A percentile compares a stretch with the other conserved stretches of the same genome.
Conservation (phyloP, 495 filamentous ascomycete genomes). For the Aspergillus nanangensis region DNA sequence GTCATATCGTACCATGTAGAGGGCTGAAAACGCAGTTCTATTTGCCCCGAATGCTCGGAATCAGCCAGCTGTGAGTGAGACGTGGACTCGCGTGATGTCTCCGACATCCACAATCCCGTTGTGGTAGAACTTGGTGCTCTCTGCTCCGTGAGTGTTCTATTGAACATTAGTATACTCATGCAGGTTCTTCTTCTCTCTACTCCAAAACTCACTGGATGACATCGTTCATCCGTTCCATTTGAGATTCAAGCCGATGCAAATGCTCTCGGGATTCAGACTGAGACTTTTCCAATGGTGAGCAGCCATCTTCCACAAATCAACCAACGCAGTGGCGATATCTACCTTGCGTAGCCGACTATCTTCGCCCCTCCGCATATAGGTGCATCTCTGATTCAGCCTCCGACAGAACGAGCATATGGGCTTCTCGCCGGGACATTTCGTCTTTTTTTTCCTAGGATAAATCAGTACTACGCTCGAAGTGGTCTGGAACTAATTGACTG, state of each 20-base stretch:
- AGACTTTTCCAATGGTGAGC: not conserved
- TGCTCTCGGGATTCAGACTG: slow-evolving; percentile 1
- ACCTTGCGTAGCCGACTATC: not conserved
- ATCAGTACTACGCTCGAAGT: not conserved
- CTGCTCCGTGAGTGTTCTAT: not conserved
- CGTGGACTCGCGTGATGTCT: not conserved
- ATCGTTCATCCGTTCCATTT: slow-evolving; percentile 2
- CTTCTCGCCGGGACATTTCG: slow-evolving; percentile 9
- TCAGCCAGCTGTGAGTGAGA: not conserved
- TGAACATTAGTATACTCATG: not conserved
- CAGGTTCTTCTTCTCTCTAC: not conserved
- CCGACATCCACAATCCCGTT: not conserved
- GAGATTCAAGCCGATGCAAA: slow-evolving; percentile 2
- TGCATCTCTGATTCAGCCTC: slow-evolving; percentile 7
- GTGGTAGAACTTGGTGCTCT: not conserved
- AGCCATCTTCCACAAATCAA: not conserved
- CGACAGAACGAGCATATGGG: slow-evolving; percentile 9
- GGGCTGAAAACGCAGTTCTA: not conserved
- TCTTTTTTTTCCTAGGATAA: slow-evolving; percentile 5
- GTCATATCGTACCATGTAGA: not conserved
- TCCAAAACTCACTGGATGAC: slow-evolving; percentile 1
- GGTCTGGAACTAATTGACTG: no score
- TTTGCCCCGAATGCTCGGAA: not conserved
- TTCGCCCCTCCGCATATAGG: not conserved
- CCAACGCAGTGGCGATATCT: not conserved